A percentile compares a stretch with the other conserved stretches of the same genome.
These are phyloP conservation scores for Globisporangium uncinulatum DNA, from an alignment of 352 stramenopile species.

Conservation along the genomic window DNA sequence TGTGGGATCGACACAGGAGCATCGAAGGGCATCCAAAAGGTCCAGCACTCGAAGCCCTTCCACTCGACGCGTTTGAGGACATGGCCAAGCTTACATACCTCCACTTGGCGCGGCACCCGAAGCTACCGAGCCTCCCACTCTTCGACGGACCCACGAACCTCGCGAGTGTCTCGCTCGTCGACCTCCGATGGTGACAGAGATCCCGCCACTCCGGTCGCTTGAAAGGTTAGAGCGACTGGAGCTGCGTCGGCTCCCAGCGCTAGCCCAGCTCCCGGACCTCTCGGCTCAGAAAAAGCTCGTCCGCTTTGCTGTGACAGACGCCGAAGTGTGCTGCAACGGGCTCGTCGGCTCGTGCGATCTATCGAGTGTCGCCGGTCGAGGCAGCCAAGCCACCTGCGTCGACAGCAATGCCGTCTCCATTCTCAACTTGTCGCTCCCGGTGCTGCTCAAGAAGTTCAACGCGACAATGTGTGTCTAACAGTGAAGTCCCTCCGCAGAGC, in stretches of 20 bases:
- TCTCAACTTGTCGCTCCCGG: not conserved
- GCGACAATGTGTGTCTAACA: not conserved
- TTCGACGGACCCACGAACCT: conserved; percentile 27
- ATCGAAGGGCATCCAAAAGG: conserved; percentile 9
- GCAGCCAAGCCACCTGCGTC: conserved; percentile 5
- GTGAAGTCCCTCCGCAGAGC: not conserved
- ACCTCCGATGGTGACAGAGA: conserved; percentile 8
- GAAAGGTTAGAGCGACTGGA: conserved; percentile 20
- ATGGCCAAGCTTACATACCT: conserved; percentile 31
- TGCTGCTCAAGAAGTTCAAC: conserved; percentile 2
- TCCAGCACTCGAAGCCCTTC: conserved; percentile 20
- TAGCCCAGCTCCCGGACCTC: conserved; percentile 22
- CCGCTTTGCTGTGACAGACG: conserved; percentile 14
- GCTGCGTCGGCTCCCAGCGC: conserved; percentile 11
- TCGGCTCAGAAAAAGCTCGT: conserved; percentile 10
- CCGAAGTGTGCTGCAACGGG: conserved; percentile 28
- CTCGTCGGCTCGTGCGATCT: conserved; percentile 24
- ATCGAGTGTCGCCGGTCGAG: conserved; percentile 10
- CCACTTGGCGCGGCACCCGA: conserved; percentile 21
- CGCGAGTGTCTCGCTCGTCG: conserved; percentile 23
- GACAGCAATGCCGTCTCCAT: not conserved
- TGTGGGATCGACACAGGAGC: conserved; percentile 14
- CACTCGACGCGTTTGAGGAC: conserved; percentile 19
- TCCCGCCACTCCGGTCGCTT: conserved; percentile 22
- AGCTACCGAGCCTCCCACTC: conserved; percentile 17